These are phyloP conservation scores for Bidens hawaiensis DNA, from an alignment of 140 eudicot genomes.

Conservation along the genomic window DNA sequence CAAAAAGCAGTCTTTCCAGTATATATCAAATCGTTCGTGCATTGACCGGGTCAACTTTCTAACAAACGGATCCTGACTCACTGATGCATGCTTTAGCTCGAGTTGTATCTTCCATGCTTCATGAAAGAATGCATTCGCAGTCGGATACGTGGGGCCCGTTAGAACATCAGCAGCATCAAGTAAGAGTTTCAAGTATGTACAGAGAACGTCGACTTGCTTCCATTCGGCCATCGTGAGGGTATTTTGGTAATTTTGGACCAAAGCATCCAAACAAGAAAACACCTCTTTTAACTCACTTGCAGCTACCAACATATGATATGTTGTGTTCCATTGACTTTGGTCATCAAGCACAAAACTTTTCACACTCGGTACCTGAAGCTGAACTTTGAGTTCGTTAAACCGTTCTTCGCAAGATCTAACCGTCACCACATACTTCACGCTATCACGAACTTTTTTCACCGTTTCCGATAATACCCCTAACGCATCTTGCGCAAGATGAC, in stretches of 20 bases:
- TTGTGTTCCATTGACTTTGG: slow-evolving; percentile 66
- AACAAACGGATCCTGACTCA: slow-evolving; percentile 38
- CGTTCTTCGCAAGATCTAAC: slow-evolving; percentile 33
- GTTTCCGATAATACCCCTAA: slow-evolving; percentile 31
- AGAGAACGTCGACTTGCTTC: slow-evolving; percentile 58
- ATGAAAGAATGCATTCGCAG: slow-evolving; percentile 52
- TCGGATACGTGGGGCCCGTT: slow-evolving; percentile 45
- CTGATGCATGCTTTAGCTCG: slow-evolving; percentile 44
- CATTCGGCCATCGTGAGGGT: slow-evolving; percentile 60
- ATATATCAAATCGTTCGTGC: slow-evolving; percentile 45
- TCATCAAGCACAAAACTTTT: slow-evolving; percentile 59
- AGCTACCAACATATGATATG: slow-evolving; percentile 75
- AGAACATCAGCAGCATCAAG: slow-evolving; percentile 56
- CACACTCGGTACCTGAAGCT: slow-evolving; percentile 68
- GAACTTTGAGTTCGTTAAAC: slow-evolving; percentile 45
- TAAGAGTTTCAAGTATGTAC: slow-evolving; percentile 50
- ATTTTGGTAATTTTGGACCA: slow-evolving; percentile 43
- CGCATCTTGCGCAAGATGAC: slow-evolving; percentile 58
- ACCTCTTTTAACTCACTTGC: slow-evolving; percentile 78
- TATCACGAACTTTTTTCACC: slow-evolving; percentile 59
- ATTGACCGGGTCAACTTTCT: slow-evolving; percentile 49
- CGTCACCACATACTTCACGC: slow-evolving; percentile 62
- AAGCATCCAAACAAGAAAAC: slow-evolving; percentile 57
- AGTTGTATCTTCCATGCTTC: slow-evolving; percentile 55
- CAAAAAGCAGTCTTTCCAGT: slow-evolving; percentile 60